Conservation (phyloP, 495 filamentous ascomycete genomes). For the Jackrogersella multiformis region DNA sequence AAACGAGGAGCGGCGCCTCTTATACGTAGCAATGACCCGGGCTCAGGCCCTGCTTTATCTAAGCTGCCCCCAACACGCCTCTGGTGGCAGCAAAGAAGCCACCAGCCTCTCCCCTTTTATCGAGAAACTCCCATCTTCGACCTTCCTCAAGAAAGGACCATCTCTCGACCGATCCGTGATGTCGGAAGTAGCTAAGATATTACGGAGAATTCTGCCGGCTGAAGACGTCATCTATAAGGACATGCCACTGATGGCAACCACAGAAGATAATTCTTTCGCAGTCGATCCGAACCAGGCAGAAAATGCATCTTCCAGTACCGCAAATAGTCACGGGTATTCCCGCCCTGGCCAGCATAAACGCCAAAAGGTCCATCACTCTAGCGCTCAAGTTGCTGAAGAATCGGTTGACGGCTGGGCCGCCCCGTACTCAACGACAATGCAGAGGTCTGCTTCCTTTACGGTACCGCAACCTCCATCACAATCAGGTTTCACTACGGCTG, state of each 20-base stretch:
- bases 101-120: constrained; percentile 55
- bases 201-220: constrained; percentile 51
- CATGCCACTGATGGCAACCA: constrained; percentile 52
- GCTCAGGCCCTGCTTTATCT: constrained; percentile 92
- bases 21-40: constrained; percentile 98
- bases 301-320: constrained; percentile 24
- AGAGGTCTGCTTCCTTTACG: constrained; percentile 53
- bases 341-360: constrained; percentile 40
- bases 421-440: constrained; percentile 57
- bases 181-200: constrained; percentile 51
- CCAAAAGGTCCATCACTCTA: constrained; percentile 42
- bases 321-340: constrained; percentile 1
- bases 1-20: constrained; percentile 87
- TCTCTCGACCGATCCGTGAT: constrained; percentile 56
- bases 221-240: constrained; percentile 52
- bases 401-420: constrained; percentile 47
- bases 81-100: constrained; percentile 45
- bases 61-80: constrained; percentile 71
- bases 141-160: constrained; percentile 55
- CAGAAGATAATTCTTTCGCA: constrained; percentile 54
- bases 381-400: constrained; percentile 37
- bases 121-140: constrained; percentile 41
- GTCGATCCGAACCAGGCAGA: constrained; percentile 47
- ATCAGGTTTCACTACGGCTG: constrained; percentile 56
- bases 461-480: constrained; percentile 43